Evolutionary conservation across 441 rosid species (phyloP).

Genomic region (Adansonia gregorii): DNA sequence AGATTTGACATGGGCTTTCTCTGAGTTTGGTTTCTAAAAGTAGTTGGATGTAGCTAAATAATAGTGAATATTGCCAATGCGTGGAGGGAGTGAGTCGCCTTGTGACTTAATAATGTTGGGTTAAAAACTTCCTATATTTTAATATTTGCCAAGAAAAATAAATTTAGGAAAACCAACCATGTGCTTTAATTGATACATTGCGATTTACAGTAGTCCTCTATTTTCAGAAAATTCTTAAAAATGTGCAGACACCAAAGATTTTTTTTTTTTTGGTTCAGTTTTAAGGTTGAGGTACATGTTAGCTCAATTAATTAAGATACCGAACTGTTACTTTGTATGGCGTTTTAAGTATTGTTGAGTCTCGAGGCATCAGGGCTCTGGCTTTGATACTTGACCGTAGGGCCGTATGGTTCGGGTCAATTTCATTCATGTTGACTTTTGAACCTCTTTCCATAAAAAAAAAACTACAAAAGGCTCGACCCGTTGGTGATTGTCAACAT

Average conservation of each 20-base stretch:
- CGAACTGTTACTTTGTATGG: neutral
- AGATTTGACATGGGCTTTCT: neutral
- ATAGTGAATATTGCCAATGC: constrained; percentile 36
- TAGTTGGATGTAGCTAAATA: neutral
- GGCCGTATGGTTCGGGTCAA: neutral
- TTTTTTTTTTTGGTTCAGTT: neutral
- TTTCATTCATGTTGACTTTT: neutral
- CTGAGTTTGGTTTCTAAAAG: neutral
- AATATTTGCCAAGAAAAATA: too few species aligned
- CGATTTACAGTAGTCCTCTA: too few species aligned
- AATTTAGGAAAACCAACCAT: neutral
- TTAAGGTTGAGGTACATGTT: neutral
- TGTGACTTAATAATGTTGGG: too few species aligned
- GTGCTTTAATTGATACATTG: neutral
- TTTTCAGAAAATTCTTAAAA: neutral
- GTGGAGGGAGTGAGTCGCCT: constrained; percentile 29
- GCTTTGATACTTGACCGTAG: neutral
- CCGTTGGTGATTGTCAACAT: too few species aligned
- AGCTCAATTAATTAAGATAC: neutral
- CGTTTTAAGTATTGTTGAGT: neutral
- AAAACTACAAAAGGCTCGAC: too few species aligned
- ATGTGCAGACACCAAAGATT: neutral
- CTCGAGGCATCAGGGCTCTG: neutral
- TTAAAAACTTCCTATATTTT: too few species aligned
- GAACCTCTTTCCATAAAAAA: neutral